phyloP scores from a whole-genome alignment of 2,329 filamentous ascomycete genomes.

The Aspergillus calidoustus region DNA sequence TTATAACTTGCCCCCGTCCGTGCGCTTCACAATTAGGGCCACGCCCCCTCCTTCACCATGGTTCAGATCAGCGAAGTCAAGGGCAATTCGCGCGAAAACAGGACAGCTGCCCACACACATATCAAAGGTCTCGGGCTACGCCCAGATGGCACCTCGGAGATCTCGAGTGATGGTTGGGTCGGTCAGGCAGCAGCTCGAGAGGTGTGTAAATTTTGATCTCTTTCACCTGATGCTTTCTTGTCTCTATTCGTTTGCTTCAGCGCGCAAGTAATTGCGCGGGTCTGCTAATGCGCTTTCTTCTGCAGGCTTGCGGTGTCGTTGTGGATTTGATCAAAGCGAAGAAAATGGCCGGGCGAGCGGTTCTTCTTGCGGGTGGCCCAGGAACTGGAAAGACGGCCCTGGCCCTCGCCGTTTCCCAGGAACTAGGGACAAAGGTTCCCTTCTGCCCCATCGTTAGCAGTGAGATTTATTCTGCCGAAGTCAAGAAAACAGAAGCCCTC shows the following conservation, averaged over 20 bases:
- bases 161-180: slow-evolving; percentile 80
- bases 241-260: neutral
- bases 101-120: slow-evolving; percentile 95
- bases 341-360: slow-evolving; percentile 96
- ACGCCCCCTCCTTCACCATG: slow-evolving; percentile 56
- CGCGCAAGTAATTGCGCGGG: neutral
- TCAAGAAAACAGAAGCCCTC: slow-evolving; percentile 98
- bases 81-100: slow-evolving; percentile 90
- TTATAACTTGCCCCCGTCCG: neutral
- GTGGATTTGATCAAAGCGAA: slow-evolving; percentile 94
- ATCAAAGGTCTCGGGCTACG: slow-evolving; percentile 94
- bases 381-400: slow-evolving; percentile 97
- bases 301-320: slow-evolving; percentile 87
- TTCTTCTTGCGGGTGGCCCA: slow-evolving; percentile 89
- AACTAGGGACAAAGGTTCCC: slow-evolving; percentile 95
- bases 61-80: slow-evolving; percentile 94
- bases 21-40: slow-evolving; percentile 33
- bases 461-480: slow-evolving; percentile 96
- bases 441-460: slow-evolving; percentile 98
- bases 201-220: slow-evolving; percentile 55
- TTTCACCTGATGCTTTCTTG: neutral
- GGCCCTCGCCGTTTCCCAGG: slow-evolving; percentile 92
- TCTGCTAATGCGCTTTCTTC: slow-evolving; percentile 23
- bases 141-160: slow-evolving; percentile 82
- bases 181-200: slow-evolving; percentile 88